These are phyloP conservation scores for Fistulifera pelliculosa DNA, from an alignment of 108 stramenopile species.

Conservation along the genomic window DNA sequence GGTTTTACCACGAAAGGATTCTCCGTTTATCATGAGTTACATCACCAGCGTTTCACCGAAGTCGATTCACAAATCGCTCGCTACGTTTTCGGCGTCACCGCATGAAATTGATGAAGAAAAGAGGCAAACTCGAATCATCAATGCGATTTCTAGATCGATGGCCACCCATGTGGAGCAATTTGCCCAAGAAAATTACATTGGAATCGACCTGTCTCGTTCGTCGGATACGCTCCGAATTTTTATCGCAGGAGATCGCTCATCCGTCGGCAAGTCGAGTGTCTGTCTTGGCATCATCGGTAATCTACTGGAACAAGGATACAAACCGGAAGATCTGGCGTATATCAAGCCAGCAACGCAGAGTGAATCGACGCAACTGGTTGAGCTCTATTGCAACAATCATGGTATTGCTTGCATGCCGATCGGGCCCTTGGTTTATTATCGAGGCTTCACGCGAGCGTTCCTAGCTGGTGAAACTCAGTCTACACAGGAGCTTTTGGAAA, in stretches of 20 bases:
- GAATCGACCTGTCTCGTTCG: too few relatives aligned
- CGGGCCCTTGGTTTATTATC: constrained; percentile 94
- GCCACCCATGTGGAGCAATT: too few relatives aligned
- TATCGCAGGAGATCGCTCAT: constrained; percentile 79
- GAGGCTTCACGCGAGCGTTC: constrained; percentile 94
- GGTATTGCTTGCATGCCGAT: constrained; percentile 80
- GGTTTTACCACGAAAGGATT: too few relatives aligned
- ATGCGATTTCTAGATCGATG: too few relatives aligned
- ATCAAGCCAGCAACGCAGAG: constrained; percentile 98
- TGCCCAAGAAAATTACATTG: too few relatives aligned
- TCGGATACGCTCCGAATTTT: constrained; percentile 45
- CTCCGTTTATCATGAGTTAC: too few relatives aligned
- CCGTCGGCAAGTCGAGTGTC: constrained; percentile 91
- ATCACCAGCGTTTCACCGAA: too few relatives aligned
- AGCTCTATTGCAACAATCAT: constrained; percentile 66
- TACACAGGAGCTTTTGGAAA: constrained; percentile 54
- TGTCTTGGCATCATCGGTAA: constrained; percentile 75
- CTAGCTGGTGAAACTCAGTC: constrained; percentile 77
- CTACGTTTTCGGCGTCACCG: too few relatives aligned
- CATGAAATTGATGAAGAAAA: too few relatives aligned
- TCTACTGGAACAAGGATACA: constrained; percentile 42
- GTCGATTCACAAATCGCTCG: too few relatives aligned
- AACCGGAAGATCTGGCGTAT: constrained; percentile 73
- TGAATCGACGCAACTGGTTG: constrained; percentile 84
- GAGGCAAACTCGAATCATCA: too few relatives aligned